A percentile compares a stretch with the other conserved stretches of the same genome.
These are phyloP conservation scores for Papiliotrema terrestris DNA, from an alignment of 1,284 basidiomycete species.

Conservation along the genomic window DNA sequence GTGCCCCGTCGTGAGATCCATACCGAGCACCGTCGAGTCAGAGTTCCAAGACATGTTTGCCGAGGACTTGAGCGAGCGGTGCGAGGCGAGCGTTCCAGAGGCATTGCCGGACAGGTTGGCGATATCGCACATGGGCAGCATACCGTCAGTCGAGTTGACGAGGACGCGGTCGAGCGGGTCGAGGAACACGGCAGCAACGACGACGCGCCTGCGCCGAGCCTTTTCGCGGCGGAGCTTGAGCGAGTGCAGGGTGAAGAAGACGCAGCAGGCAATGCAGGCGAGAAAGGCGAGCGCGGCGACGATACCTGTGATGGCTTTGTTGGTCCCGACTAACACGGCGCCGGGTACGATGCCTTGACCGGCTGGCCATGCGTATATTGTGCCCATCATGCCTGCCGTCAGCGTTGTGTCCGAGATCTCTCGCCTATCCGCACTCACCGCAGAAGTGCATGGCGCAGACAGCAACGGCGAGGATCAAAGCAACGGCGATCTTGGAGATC, in stretches of 20 bases:
- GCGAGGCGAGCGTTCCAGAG: constrained; percentile 4
- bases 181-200: constrained; percentile 49
- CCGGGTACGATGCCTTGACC: constrained; percentile 17
- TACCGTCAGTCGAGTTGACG: constrained; percentile 49
- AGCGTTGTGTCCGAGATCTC: not conserved
- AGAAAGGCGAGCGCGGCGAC: constrained; percentile 49
- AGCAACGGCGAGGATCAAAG: constrained; percentile 47
- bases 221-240: constrained; percentile 41
- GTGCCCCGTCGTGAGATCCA: constrained; percentile 48
- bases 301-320: constrained; percentile 47
- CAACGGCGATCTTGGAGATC: constrained; percentile 48
- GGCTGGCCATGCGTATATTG: constrained; percentile 40
- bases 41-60: constrained; percentile 4
- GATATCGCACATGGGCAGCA: constrained; percentile 51
- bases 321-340: constrained; percentile 32
- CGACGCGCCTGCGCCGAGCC: constrained; percentile 48
- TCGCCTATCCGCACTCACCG: constrained; percentile 14
- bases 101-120: constrained; percentile 29
- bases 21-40: constrained; percentile 40
- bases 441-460: constrained; percentile 50
- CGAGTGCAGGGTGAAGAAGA: constrained; percentile 46
- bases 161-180: constrained; percentile 48
- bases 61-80: constrained; percentile 9
- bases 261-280: constrained; percentile 46
- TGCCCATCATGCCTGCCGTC: constrained; percentile 38